Evolutionary conservation across 1,139 yeast species (phyloP), one percentile per base, ranked within the genome.

Genomic region (Meyerozyma guilliermondii): DNA sequence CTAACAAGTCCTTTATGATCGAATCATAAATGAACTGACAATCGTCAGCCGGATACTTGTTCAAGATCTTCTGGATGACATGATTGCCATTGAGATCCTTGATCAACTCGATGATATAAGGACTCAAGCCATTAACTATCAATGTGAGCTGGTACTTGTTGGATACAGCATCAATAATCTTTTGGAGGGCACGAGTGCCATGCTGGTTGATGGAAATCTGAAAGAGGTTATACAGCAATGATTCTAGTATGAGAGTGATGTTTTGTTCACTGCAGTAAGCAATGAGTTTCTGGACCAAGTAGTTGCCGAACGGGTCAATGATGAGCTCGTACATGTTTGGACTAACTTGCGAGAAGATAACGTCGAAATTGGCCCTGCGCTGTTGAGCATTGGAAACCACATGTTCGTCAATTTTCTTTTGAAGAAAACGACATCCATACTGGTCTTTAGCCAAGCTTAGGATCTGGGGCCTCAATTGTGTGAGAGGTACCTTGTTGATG

Each of bases 71-170:
- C 46, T 72, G 77, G 30, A 72, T 73, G 16, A 72, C 77, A 49
- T 72, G 78, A 47, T 71, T 72, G 13, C 78, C 78, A 47, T 72
- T 72, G 49, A 71, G 59, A 47, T 72, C 78, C 51, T 71, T 65
- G 36, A 71, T 66, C 46, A 73, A 62, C 36, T 69, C 63, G 23
- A 71, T 71, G 45, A 73, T 64, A 47, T 68, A 71, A 6, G 74
- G 66, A 42, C 65, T 61, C 41, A 72, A 57, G 16, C 54, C 53
- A 27, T 36, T 34, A 8, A 33, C 38, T 35, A 51, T 41, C 16
- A 48, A 35, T 23, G 53, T 54, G 44, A 71, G 61, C 50, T 73
- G 78, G 47, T 64, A 60, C 17, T 61, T 54, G 44, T 58, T 66
- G 38, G 55, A 59, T 50, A 72, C 62, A 49, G 55, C 62, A 46